Percentiles rank a stretch among this genome's conserved stretches.
phyloP scores from a whole-genome alignment of 306 rosid species.

The Lathyrus aphaca region DNA sequence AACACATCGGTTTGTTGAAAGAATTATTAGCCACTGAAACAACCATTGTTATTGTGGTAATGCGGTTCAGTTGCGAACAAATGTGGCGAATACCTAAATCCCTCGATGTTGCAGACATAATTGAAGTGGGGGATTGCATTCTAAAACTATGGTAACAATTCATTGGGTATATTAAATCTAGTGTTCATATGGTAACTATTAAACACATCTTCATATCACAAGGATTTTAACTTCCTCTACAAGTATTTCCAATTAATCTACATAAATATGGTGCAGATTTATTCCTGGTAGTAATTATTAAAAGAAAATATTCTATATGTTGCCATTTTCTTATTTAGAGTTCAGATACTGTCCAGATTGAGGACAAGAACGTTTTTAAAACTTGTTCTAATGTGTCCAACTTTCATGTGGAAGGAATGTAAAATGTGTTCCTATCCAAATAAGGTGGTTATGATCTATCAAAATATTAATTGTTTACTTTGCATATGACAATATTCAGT shows the following conservation, averaged over 20 bases:
- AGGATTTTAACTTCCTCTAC: slow-evolving; percentile 1
- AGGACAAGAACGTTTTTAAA: background rate
- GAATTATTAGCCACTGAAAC: background rate
- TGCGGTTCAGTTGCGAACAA: background rate
- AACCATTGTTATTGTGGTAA: background rate
- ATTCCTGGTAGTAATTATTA: background rate
- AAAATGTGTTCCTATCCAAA: no score
- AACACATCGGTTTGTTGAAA: background rate
- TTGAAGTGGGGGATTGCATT: background rate
- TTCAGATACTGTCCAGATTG: background rate
- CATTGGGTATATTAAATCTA: background rate
- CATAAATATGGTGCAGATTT: background rate
- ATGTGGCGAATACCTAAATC: background rate
- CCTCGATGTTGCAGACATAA: background rate
- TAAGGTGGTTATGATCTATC: background rate
- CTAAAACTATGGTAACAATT: background rate
- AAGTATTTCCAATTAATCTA: background rate
- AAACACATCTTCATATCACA: slow-evolving; percentile 19
- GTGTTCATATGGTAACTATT: background rate
- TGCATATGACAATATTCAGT: background rate
- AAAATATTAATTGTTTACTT: background rate
- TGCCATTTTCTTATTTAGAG: background rate
- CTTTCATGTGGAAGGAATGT: background rate
- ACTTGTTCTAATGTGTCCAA: background rate
- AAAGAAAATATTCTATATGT: background rate